Evolutionary conservation across 148 eudicot species (phyloP).

Genomic region (Tetragonia tetragonoides): DNA sequence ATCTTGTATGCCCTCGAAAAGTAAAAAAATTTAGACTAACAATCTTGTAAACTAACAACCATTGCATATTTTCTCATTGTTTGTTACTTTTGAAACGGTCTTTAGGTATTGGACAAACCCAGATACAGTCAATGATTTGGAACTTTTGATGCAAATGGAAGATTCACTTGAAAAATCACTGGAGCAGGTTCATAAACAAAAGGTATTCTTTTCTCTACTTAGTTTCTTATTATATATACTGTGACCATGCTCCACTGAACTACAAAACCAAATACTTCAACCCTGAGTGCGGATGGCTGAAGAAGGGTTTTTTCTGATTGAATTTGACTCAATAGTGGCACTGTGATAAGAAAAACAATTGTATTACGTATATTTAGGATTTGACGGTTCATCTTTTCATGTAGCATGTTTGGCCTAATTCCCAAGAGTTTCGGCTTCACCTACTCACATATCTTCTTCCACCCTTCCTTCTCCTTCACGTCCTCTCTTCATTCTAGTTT

Average conservation of each 20-base stretch:
- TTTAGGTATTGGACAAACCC: slow-evolving; percentile 45
- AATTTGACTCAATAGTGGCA: not conserved
- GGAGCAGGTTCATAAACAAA: slow-evolving; percentile 33
- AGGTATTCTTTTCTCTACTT: slow-evolving; percentile 28
- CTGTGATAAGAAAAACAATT: not conserved
- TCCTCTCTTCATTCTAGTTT: too few relatives aligned
- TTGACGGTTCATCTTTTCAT: not conserved
- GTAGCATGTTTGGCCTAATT: not conserved
- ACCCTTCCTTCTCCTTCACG: too few relatives aligned
- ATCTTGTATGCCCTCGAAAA: too few relatives aligned
- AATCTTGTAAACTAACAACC: not conserved
- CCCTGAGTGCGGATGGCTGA: too few relatives aligned
- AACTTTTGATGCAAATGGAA: slow-evolving; percentile 45
- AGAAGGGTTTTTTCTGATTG: not conserved
- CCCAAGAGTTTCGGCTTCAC: too few relatives aligned
- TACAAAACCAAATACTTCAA: too few relatives aligned
- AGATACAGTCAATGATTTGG: slow-evolving; percentile 36
- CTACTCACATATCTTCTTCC: too few relatives aligned
- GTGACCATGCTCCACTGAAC: not conserved
- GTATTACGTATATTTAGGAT: not conserved
- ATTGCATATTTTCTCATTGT: not conserved
- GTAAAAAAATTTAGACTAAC: too few relatives aligned
- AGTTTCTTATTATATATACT: not conserved
- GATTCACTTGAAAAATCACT: slow-evolving; percentile 41
- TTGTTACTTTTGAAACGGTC: slow-evolving; percentile 7